Evolutionary conservation across 2,329 filamentous ascomycete genomes (phyloP).

Genomic region (Aspergillus tamarii): DNA sequence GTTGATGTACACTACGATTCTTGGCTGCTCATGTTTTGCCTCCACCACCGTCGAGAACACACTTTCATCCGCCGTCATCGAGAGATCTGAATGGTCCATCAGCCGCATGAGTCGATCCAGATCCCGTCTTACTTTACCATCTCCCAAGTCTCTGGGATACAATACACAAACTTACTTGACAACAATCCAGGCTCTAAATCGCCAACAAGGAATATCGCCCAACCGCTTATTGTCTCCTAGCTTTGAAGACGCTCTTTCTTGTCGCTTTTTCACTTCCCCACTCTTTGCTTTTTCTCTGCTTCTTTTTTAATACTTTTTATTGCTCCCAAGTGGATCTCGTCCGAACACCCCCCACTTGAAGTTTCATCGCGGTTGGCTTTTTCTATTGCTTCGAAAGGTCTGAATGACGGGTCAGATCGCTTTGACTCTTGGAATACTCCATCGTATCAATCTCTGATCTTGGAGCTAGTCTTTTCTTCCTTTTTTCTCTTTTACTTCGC

Average conservation of each 20-base stretch:
- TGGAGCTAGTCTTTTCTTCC: not conserved
- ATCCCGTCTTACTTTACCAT: not conserved
- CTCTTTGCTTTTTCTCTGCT: not conserved
- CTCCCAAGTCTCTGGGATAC: no score
- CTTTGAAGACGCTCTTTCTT: not conserved
- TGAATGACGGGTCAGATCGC: conserved; percentile 22
- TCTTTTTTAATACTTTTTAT: conserved; percentile 8
- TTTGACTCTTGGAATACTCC: conserved; percentile 7
- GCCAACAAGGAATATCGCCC: not conserved
- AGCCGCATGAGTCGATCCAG: conserved; percentile 3
- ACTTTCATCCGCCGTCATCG: not conserved
- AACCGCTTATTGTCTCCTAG: not conserved
- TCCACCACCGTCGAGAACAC: not conserved
- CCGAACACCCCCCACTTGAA: conserved; percentile 13
- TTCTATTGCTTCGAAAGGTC: conserved; percentile 14
- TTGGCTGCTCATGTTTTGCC: conserved; percentile 1
- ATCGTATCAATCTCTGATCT: conserved; percentile 1
- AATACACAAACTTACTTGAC: not conserved
- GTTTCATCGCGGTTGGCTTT: conserved; percentile 15
- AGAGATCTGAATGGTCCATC: not conserved
- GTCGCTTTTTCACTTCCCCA: not conserved
- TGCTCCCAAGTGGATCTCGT: conserved; percentile 16
- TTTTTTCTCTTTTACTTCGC: not conserved
- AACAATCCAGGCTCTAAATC: not conserved
- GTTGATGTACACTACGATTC: not conserved